Conservation (phyloP, 805 yeast species). For the Ogataea degrootiae region DNA sequence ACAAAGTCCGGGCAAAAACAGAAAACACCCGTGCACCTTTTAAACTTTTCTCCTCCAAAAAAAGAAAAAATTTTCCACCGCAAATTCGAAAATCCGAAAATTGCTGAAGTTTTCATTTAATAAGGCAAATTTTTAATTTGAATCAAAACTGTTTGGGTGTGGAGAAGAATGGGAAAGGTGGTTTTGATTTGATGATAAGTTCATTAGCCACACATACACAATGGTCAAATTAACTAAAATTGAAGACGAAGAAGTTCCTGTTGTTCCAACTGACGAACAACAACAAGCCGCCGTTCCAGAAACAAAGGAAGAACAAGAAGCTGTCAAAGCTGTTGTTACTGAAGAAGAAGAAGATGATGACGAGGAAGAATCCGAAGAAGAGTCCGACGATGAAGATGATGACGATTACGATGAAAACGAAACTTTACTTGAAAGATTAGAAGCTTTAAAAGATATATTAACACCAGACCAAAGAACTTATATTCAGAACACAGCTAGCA, state of each 20-base stretch:
- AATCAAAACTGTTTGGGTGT: too few relatives aligned
- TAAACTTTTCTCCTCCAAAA: background rate
- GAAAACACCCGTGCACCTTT: background rate
- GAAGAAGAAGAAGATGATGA: constrained; percentile 28
- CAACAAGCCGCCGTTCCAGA: constrained; percentile 1
- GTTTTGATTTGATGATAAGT: too few relatives aligned
- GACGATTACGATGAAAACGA: constrained; percentile 83
- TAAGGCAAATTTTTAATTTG: too few relatives aligned
- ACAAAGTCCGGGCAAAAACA: background rate
- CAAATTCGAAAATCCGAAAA: background rate
- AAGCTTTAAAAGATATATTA: constrained; percentile 86
- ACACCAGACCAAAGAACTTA: constrained; percentile 78
- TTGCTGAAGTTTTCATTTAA: too few relatives aligned
- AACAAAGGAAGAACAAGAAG: constrained; percentile 10
- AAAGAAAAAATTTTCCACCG: constrained; percentile 5
- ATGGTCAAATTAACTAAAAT: constrained; percentile 79
- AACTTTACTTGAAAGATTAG: constrained; percentile 78
- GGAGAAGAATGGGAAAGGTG: background rate
- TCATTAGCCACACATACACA: constrained; percentile 6
- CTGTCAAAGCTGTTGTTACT: constrained; percentile 3
- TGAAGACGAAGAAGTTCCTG: constrained; percentile 42
- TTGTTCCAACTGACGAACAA: too few relatives aligned
- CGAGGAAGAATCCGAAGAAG: constrained; percentile 33
- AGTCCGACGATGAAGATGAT: constrained; percentile 53
- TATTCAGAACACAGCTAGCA: constrained; percentile 26